These are phyloP conservation scores for Phellopilus nigrolimitatus DNA, from an alignment of 1,284 basidiomycete genomes.

Conservation along the genomic window DNA sequence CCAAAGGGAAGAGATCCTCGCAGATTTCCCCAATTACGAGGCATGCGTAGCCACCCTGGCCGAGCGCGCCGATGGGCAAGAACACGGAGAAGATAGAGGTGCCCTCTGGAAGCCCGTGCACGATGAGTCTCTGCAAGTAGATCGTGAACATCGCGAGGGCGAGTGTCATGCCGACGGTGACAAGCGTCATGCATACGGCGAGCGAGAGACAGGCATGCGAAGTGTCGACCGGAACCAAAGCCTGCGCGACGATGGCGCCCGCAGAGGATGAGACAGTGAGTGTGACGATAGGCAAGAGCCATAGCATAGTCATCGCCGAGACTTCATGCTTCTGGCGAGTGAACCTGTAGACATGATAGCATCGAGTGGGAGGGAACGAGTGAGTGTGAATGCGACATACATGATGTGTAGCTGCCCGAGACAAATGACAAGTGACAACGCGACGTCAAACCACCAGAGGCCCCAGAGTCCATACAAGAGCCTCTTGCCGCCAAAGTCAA, in stretches of 20 bases:
- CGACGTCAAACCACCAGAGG: constrained; percentile 71
- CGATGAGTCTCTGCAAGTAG: constrained; percentile 21
- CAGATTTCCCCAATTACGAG: constrained; percentile 35
- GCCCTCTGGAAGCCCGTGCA: constrained; percentile 25
- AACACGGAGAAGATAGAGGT: constrained; percentile 38
- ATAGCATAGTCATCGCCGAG: constrained; percentile 50
- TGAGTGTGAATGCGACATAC: constrained; percentile 31
- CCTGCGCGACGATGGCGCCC: constrained; percentile 53
- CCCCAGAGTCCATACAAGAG: constrained; percentile 64
- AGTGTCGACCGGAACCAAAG: constrained; percentile 46
- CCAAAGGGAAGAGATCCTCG: constrained; percentile 28
- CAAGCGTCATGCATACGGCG: constrained; percentile 38
- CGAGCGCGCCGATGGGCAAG: constrained; percentile 45
- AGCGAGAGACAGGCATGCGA: constrained; percentile 42
- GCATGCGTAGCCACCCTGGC: constrained; percentile 39
- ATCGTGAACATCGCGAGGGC: constrained; percentile 28
- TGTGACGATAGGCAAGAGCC: constrained; percentile 71
- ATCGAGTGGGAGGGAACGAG: not conserved
- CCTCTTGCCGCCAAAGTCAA: constrained; percentile 44
- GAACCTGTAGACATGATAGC: constrained; percentile 40
- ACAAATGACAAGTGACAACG: constrained; percentile 54
- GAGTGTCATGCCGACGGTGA: constrained; percentile 38
- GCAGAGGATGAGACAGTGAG: constrained; percentile 64
- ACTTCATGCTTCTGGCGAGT: constrained; percentile 56
- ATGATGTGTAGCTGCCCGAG: constrained; percentile 65